Percentiles rank a stretch among this genome's conserved stretches.
Evolutionary conservation across 495 filamentous ascomycete genomes (phyloP).

Genomic region (Beverwykella pulmonaria): DNA sequence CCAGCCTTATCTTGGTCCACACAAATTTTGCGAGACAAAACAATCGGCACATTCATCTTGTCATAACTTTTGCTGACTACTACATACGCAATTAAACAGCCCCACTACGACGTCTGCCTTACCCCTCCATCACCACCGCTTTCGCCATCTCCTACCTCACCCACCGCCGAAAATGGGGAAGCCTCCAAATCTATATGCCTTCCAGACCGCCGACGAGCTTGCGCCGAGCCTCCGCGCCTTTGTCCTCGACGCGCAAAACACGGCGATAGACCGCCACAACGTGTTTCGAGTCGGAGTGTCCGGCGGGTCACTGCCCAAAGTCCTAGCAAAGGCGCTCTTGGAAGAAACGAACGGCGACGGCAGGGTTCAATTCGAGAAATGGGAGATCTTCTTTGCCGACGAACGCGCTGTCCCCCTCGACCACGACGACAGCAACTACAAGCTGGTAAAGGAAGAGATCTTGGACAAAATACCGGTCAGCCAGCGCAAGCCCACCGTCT

Average conservation of each 20-base stretch:
- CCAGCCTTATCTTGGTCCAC: not conserved
- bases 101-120: conserved; percentile 2
- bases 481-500: conserved; percentile 66
- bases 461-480: conserved; percentile 79
- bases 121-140: conserved; percentile 16
- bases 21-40: not conserved
- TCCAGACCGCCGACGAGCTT: conserved; percentile 65
- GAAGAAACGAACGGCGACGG: conserved; percentile 58
- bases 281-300: conserved; percentile 91
- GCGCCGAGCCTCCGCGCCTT: conserved; percentile 76
- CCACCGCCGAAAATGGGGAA: conserved; percentile 61
- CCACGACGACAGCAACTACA: conserved; percentile 92
- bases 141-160: not conserved
- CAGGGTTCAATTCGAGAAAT: conserved; percentile 74
- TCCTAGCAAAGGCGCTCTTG: conserved; percentile 80
- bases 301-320: conserved; percentile 87
- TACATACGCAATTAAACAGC: conserved; percentile 8
- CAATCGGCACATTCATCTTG: not conserved
- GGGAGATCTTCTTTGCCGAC: conserved; percentile 98
- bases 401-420: conserved; percentile 92
- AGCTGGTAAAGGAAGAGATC: conserved; percentile 79
- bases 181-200: conserved; percentile 85
- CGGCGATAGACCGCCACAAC: conserved; percentile 74
- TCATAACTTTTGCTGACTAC: not conserved
- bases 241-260: conserved; percentile 75